Percentiles rank a stretch among this genome's conserved stretches.
phyloP scores from a whole-genome alignment of 2,329 filamentous ascomycete genomes.

The Macroventuria anomochaeta region DNA sequence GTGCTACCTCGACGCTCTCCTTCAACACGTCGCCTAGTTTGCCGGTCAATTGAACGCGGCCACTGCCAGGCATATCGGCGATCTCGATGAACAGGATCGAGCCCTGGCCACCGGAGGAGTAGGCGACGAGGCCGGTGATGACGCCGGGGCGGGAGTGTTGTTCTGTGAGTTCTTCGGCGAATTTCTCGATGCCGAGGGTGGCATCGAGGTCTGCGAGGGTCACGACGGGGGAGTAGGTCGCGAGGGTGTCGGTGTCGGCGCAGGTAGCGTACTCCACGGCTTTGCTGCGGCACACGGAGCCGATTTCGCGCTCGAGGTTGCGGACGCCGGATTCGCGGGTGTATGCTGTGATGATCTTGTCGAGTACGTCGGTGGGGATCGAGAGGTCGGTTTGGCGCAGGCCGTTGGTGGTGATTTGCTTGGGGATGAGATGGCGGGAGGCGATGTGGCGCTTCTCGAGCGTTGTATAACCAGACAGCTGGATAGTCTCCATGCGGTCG shows the following conservation, averaged over 20 bases:
- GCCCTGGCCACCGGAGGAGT: slow-evolving; percentile 89
- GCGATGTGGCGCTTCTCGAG: slow-evolving; percentile 97
- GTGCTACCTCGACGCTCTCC: slow-evolving; percentile 93
- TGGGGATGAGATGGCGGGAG: slow-evolving; percentile 89
- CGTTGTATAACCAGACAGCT: slow-evolving; percentile 92
- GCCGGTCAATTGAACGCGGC: slow-evolving; percentile 91
- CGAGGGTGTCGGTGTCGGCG: slow-evolving; percentile 71
- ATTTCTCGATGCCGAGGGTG: slow-evolving; percentile 91
- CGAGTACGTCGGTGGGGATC: slow-evolving; percentile 82
- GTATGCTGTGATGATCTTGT: slow-evolving; percentile 95
- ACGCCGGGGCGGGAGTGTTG: slow-evolving; percentile 82
- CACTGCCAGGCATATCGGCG: slow-evolving; percentile 92
- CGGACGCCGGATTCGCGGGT: slow-evolving; percentile 96
- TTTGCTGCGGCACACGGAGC: slow-evolving; percentile 82
- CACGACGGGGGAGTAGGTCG: slow-evolving; percentile 74
- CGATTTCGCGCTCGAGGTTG: slow-evolving; percentile 94
- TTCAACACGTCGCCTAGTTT: slow-evolving; percentile 97
- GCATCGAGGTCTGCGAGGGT: slow-evolving; percentile 82
- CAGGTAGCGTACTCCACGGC: slow-evolving; percentile 94
- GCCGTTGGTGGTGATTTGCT: slow-evolving; percentile 91
- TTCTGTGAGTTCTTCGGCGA: slow-evolving; percentile 94
- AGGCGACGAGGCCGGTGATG: slow-evolving; percentile 94
- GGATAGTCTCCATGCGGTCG: slow-evolving; percentile 96
- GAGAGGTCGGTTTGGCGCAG: slow-evolving; percentile 75
- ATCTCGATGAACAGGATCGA: slow-evolving; percentile 98